These are phyloP conservation scores for Paramecium pentaurelia DNA, from an alignment of 73 alveolate species.

Conservation along the genomic window DNA sequence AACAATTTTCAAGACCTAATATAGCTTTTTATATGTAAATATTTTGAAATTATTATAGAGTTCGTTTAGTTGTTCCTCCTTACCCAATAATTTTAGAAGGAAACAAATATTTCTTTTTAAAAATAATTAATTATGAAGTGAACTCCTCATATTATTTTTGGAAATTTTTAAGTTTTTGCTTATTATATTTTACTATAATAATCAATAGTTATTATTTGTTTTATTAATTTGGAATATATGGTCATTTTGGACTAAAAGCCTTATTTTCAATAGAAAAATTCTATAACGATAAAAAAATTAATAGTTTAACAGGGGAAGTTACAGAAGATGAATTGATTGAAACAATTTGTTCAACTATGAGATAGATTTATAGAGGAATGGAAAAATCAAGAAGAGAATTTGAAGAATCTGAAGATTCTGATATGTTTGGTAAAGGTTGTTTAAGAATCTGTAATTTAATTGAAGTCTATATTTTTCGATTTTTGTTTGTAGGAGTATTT, in stretches of 20 bases:
- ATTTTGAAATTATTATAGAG: not conserved
- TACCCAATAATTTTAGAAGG: not conserved
- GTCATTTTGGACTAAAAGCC: not conserved
- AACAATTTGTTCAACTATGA: not conserved
- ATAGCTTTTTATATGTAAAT: not conserved
- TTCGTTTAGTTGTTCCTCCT: not conserved
- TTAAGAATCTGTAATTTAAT: constrained; percentile 63
- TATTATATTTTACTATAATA: not conserved
- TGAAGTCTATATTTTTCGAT: constrained; percentile 57
- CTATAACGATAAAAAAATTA: not conserved
- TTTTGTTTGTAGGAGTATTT: constrained; percentile 58
- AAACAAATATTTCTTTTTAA: not conserved
- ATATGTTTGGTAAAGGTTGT: constrained; percentile 61
- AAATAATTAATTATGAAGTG: not conserved
- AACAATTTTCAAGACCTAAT: not conserved
- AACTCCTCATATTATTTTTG: not conserved
- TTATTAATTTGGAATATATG: not conserved
- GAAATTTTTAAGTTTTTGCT: constrained; percentile 16
- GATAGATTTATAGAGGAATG: constrained; percentile 54
- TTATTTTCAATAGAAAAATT: not conserved
- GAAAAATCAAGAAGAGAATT: constrained; percentile 62
- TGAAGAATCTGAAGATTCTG: constrained; percentile 70
- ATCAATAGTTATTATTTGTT: not conserved
- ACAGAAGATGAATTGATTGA: not conserved
- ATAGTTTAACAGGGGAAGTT: not conserved